These are phyloP conservation scores for Abortiporus biennis DNA, from an alignment of 1,284 basidiomycete genomes.

Conservation along the genomic window DNA sequence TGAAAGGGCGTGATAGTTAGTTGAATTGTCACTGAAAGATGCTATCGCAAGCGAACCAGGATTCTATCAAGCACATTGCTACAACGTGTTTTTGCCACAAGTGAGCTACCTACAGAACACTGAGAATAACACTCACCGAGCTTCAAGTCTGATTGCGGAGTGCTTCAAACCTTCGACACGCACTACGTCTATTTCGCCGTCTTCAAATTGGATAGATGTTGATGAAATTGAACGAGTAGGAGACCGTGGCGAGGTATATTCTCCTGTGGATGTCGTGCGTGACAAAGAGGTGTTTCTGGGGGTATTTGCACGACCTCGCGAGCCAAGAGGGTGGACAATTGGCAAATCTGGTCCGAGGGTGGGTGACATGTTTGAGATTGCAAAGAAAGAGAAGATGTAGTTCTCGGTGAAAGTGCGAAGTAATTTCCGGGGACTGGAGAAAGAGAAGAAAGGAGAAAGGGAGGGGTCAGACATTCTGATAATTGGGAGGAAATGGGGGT, in stretches of 20 bases:
- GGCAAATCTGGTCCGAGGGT: constrained; percentile 23
- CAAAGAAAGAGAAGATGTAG: too few relatives aligned
- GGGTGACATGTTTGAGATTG: constrained; percentile 22
- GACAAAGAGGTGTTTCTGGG: too few relatives aligned
- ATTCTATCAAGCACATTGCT: constrained; percentile 14
- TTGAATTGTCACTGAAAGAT: background rate
- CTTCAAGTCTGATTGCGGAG: constrained; percentile 53
- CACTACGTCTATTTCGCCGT: constrained; percentile 37
- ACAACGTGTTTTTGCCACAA: constrained; percentile 14
- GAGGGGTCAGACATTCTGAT: too few relatives aligned
- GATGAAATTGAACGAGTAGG: constrained; percentile 31
- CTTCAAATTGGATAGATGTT: constrained; percentile 35
- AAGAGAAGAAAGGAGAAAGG: too few relatives aligned
- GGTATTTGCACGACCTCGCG: constrained; percentile 12
- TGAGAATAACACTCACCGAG: constrained; percentile 51
- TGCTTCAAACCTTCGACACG: constrained; percentile 62
- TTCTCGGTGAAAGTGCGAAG: too few relatives aligned
- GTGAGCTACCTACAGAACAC: constrained; percentile 13
- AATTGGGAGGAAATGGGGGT: too few relatives aligned
- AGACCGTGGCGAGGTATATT: constrained; percentile 16
- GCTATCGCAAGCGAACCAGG: constrained; percentile 8
- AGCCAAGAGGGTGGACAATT: constrained; percentile 12
- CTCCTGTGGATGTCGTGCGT: constrained; percentile 16
- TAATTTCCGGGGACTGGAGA: too few relatives aligned
- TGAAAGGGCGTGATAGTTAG: constrained; percentile 11